These are phyloP conservation scores for Barnettozyma salicaria DNA, from an alignment of 805 yeast species.

Conservation along the genomic window DNA sequence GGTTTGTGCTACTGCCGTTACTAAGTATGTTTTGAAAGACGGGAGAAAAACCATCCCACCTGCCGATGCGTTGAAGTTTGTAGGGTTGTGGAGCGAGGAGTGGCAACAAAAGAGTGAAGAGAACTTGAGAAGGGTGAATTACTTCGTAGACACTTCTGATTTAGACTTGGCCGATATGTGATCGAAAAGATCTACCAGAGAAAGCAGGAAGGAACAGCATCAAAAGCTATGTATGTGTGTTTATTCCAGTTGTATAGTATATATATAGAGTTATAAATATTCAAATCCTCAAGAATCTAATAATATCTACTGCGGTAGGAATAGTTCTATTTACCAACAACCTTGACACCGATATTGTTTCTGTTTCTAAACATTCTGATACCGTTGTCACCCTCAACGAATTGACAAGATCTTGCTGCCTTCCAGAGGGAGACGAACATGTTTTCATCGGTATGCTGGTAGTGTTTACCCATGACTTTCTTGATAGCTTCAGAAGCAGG, in stretches of 20 bases:
- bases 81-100: slow-evolving; percentile 51
- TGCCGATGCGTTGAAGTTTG: slow-evolving; percentile 44
- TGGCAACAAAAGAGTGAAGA: slow-evolving; percentile 36
- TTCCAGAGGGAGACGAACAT: slow-evolving; percentile 68
- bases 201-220: background rate
- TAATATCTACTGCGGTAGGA: background rate
- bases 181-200: background rate
- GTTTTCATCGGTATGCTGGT: slow-evolving; percentile 59
- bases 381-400: slow-evolving; percentile 67
- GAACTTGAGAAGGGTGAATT: slow-evolving; percentile 36
- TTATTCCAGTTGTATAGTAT: no score
- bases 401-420: slow-evolving; percentile 60
- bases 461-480: slow-evolving; percentile 81
- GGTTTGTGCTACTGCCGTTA: slow-evolving; percentile 53
- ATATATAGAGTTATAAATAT: background rate
- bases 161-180: slow-evolving; percentile 25
- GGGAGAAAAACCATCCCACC: slow-evolving; percentile 75
- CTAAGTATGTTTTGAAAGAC: slow-evolving; percentile 77
- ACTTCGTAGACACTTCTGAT: slow-evolving; percentile 33
- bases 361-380: slow-evolving; percentile 69
- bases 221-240: background rate
- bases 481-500: slow-evolving; percentile 72
- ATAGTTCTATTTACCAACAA: slow-evolving; percentile 4
- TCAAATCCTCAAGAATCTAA: background rate
- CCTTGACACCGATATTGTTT: slow-evolving; percentile 49